Percentiles rank a stretch among this genome's conserved stretches.
Conservation (phyloP, 139 green algal species). For the Chlamydomonas sp. region DNA sequence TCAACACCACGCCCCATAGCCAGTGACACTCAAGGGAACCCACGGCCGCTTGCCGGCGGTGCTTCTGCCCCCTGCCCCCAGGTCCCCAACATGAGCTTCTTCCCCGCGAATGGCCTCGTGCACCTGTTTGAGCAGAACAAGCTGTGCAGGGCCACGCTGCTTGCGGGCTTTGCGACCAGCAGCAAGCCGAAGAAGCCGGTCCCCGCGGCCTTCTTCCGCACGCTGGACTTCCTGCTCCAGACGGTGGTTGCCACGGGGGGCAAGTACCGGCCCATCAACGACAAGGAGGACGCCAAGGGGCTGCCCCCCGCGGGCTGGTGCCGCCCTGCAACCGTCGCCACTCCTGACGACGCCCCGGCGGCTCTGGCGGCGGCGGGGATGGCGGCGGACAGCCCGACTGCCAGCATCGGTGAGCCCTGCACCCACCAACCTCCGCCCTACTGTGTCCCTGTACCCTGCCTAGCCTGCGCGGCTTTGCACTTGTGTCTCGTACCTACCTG, state of each 20-base stretch:
- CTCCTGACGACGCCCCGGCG: neutral
- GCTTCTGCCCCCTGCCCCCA: neutral
- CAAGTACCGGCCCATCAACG: conserved; percentile 15
- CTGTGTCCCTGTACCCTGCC: no score
- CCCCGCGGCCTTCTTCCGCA: conserved; percentile 27
- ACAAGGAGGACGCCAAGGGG: conserved; percentile 32
- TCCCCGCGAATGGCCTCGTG: neutral
- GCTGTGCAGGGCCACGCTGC: neutral
- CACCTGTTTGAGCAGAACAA: conserved; percentile 1
- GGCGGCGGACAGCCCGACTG: neutral
- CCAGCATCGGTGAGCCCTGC: neutral
- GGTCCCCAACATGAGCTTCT: neutral
- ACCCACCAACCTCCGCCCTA: neutral
- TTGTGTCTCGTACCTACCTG: no score
- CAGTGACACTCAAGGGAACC: no score
- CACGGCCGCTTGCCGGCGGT: neutral
- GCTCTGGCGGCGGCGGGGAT: neutral
- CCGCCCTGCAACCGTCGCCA: neutral
- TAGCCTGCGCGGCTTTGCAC: no score
- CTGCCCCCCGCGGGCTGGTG: conserved; percentile 26
- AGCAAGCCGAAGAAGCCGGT: neutral
- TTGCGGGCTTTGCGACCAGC: conserved; percentile 12
- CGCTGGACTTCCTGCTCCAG: conserved; percentile 21
- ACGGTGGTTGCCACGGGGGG: neutral
- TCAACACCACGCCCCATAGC: no score